Evolutionary conservation across 2,329 filamentous ascomycete species (phyloP).

Genomic region (Colletotrichum coccodes): DNA sequence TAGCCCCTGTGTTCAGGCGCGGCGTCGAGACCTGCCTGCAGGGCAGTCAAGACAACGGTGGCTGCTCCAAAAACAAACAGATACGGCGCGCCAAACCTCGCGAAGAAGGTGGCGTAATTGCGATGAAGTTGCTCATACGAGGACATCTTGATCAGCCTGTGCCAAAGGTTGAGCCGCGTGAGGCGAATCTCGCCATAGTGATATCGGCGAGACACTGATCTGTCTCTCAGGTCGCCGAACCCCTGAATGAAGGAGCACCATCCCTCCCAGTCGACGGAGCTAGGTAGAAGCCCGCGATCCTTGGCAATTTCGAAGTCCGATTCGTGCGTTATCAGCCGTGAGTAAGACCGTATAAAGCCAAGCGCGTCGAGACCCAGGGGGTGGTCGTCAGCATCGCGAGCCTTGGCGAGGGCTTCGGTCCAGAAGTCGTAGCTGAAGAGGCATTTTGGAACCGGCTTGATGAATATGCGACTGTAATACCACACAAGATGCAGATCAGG

Average conservation of each 20-base stretch:
- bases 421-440: slow-evolving; percentile 47
- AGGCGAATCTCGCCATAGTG: slow-evolving; percentile 51
- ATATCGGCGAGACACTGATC: slow-evolving; percentile 43
- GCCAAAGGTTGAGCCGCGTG: slow-evolving; percentile 41
- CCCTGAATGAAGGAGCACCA: slow-evolving; percentile 43
- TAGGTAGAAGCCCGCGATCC: slow-evolving; percentile 40
- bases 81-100: neutral
- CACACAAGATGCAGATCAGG: slow-evolving; percentile 54
- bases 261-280: slow-evolving; percentile 39
- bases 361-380: slow-evolving; percentile 38
- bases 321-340: slow-evolving; percentile 44
- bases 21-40: neutral
- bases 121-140: neutral
- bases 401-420: slow-evolving; percentile 38
- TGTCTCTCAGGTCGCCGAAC: slow-evolving; percentile 39
- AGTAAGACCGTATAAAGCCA: slow-evolving; percentile 49
- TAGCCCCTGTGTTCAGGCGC: neutral
- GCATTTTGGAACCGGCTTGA: slow-evolving; percentile 53
- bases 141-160: neutral
- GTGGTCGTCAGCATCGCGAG: slow-evolving; percentile 9
- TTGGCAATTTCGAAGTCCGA: slow-evolving; percentile 46
- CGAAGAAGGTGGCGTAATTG: neutral
- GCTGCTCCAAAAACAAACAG: neutral
- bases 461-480: slow-evolving; percentile 49
- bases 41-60: neutral